These are phyloP conservation scores for Fusarium illudens DNA, from an alignment of 2,329 filamentous ascomycete genomes.

Conservation along the genomic window DNA sequence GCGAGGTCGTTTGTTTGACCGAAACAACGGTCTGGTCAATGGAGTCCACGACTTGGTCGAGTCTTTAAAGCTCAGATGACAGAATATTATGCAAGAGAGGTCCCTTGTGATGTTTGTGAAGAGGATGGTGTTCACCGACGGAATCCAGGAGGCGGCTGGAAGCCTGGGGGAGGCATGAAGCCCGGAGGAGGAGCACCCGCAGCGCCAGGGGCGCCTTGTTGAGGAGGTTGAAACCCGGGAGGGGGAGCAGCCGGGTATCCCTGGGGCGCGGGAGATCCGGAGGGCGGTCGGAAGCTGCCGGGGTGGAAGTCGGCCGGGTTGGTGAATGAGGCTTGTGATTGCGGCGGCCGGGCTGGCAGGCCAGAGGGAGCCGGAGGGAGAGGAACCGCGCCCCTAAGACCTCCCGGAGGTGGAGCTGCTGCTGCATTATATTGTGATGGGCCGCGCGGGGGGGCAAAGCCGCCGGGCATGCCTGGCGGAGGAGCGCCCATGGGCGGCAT, in stretches of 20 bases:
- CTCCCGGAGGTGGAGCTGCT: constrained; percentile 38
- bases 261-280: constrained; percentile 48
- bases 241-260: constrained; percentile 53
- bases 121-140: constrained; percentile 43
- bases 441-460: constrained; percentile 51
- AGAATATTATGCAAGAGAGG: constrained; percentile 16
- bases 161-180: constrained; percentile 54
- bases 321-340: constrained; percentile 54
- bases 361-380: constrained; percentile 61
- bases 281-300: constrained; percentile 51
- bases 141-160: constrained; percentile 58
- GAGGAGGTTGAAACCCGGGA: constrained; percentile 51
- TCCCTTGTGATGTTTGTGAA: constrained; percentile 19
- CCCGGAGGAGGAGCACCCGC: constrained; percentile 53
- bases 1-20: constrained; percentile 22
- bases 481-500: constrained; percentile 42
- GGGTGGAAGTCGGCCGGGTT: constrained; percentile 61
- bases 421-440: constrained; percentile 48
- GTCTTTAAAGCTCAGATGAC: constrained; percentile 26
- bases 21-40: constrained; percentile 25
- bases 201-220: constrained; percentile 45
- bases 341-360: constrained; percentile 60
- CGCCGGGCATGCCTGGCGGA: constrained; percentile 49
- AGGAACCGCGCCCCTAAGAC: constrained; percentile 44
- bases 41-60: constrained; percentile 18